Evolutionary conservation across 306 rosid species (phyloP).

Genomic region (Senna siamea): DNA sequence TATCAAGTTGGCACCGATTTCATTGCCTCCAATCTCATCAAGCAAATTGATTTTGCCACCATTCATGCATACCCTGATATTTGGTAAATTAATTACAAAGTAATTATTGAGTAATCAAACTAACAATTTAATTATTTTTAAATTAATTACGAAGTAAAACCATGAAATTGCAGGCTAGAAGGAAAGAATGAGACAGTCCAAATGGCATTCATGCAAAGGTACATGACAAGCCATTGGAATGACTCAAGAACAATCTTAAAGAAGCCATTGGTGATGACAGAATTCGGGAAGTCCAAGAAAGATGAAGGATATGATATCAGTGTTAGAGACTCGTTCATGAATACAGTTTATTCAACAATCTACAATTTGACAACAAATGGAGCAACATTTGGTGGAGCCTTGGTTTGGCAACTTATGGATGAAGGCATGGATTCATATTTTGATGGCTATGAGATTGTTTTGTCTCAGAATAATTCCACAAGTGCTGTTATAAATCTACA

Average conservation of each 20-base stretch:
- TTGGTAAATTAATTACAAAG: slow-evolving; percentile 55
- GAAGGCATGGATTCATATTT: slow-evolving; percentile 50
- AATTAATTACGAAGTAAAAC: too few relatives aligned
- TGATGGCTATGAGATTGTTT: slow-evolving; percentile 60
- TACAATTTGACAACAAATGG: slow-evolving; percentile 42
- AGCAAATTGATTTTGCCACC: slow-evolving; percentile 58
- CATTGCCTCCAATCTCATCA: slow-evolving; percentile 45
- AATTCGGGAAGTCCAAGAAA: background rate
- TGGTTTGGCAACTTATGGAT: slow-evolving; percentile 62
- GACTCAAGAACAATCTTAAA: slow-evolving; percentile 51
- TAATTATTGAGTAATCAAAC: too few relatives aligned
- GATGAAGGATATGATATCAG: background rate
- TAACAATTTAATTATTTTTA: too few relatives aligned
- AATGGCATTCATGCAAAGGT: slow-evolving; percentile 49
- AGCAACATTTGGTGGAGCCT: slow-evolving; percentile 52
- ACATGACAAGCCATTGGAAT: slow-evolving; percentile 46
- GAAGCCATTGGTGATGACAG: slow-evolving; percentile 50
- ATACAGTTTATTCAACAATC: slow-evolving; percentile 39
- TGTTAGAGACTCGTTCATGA: slow-evolving; percentile 22
- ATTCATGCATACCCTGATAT: slow-evolving; percentile 63
- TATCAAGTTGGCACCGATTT: slow-evolving; percentile 63
- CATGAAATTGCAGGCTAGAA: slow-evolving; percentile 53
- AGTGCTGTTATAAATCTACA: slow-evolving; percentile 44
- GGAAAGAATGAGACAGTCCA: slow-evolving; percentile 43
- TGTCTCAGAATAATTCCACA: slow-evolving; percentile 46